These are phyloP conservation scores for Krasilnikovozyma curviuscula DNA, from an alignment of 768 basidiomycete genomes.

Conservation along the genomic window DNA sequence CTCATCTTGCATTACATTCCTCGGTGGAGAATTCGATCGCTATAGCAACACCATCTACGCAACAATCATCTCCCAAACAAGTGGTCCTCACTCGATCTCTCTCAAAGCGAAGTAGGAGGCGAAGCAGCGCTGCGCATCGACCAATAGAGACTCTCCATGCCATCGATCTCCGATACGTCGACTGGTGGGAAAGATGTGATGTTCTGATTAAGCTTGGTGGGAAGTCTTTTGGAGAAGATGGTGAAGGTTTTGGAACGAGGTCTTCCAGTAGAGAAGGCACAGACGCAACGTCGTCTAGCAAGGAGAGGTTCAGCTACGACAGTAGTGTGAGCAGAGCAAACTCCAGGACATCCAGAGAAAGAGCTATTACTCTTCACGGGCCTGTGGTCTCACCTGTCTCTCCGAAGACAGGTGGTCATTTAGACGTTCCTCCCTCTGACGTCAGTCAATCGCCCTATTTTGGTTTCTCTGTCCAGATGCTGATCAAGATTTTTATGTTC, in stretches of 20 bases:
- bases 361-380: slow-evolving; percentile 3
- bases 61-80: not conserved
- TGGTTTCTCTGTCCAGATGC: not conserved
- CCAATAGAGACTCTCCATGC: not conserved
- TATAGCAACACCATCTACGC: not conserved
- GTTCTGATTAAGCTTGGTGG: slow-evolving; percentile 18
- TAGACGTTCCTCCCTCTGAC: no score
- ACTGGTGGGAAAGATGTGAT: slow-evolving; percentile 18
- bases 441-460: not conserved
- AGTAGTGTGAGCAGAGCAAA: not conserved
- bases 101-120: not conserved
- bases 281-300: not conserved
- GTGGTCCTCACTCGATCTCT: no score
- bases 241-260: no score
- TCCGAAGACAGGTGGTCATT: no score
- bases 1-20: not conserved
- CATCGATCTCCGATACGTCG: slow-evolving; percentile 11
- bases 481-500: not conserved
- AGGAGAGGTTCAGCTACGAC: not conserved
- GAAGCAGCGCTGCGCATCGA: not conserved
- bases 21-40: not conserved
- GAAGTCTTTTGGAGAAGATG: no score
- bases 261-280: not conserved
- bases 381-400: not conserved
- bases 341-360: slow-evolving; percentile 1